A percentile compares a stretch with the other conserved stretches of the same genome.
These are phyloP conservation scores for Debaryomycetaceae sp. DNA, from an alignment of 1,139 yeast genomes.

Conservation along the genomic window DNA sequence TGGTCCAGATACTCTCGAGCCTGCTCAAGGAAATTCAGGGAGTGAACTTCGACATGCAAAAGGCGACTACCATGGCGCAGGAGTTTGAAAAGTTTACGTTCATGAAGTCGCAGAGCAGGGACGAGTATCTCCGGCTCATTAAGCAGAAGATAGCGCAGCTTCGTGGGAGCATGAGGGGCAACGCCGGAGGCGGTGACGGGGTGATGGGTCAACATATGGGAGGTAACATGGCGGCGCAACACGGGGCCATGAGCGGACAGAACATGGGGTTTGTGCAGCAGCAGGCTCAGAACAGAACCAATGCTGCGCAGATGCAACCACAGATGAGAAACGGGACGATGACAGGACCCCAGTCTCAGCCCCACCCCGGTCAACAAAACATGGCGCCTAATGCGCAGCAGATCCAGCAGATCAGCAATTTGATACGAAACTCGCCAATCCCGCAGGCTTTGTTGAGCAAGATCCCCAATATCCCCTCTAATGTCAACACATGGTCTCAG, in stretches of 20 bases:
- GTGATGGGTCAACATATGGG: conserved; percentile 6
- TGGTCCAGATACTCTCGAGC: conserved; percentile 36
- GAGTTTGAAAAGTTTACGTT: conserved; percentile 45
- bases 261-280: conserved; percentile 36
- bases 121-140: conserved; percentile 38
- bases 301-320: conserved; percentile 33
- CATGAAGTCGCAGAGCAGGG: conserved; percentile 35
- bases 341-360: conserved; percentile 6
- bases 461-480: conserved; percentile 81
- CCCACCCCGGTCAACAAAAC: conserved; percentile 4
- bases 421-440: conserved; percentile 56
- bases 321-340: conserved; percentile 17
- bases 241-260: conserved; percentile 5
- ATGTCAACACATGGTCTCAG: conserved; percentile 79
- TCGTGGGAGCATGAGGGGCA: conserved; percentile 17
- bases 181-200: conserved; percentile 2
- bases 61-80: conserved; percentile 41
- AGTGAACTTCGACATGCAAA: conserved; percentile 33
- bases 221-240: conserved; percentile 7
- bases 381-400: conserved; percentile 20
- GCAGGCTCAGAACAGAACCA: conserved; percentile 39
- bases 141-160: conserved; percentile 41
- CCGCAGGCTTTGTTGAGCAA: conserved; percentile 70
- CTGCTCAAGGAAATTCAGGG: conserved; percentile 40
- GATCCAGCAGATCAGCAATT: conserved; percentile 33